Conservation (phyloP, 164 flowering plant genomes). For the Vitis rotundifolia region DNA sequence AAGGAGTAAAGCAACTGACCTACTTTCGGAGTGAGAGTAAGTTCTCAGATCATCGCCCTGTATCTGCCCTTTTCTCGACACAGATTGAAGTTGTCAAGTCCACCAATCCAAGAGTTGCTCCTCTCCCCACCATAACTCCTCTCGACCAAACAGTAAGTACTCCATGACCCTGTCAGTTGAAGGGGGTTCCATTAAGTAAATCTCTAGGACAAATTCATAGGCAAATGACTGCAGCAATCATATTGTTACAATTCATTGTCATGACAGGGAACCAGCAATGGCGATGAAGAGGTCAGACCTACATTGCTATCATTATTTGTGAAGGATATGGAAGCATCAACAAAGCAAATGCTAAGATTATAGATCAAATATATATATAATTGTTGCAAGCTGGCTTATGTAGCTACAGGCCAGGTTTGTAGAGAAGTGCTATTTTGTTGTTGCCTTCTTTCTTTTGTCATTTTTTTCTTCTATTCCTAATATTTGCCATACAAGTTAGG, state of each 20-base stretch:
- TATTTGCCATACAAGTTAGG: neutral
- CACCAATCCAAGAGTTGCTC: slow-evolving; percentile 13
- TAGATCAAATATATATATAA: slow-evolving; percentile 8
- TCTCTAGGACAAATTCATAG: neutral
- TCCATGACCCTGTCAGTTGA: neutral
- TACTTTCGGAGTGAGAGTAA: slow-evolving; percentile 74
- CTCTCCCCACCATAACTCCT: slow-evolving; percentile 24
- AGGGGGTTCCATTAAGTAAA: neutral
- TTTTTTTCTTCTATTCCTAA: neutral
- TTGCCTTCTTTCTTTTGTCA: neutral
- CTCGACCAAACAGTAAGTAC: slow-evolving; percentile 35
- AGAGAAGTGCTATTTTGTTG: neutral
- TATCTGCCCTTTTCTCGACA: slow-evolving; percentile 69
- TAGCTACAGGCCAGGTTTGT: slow-evolving; percentile 1
- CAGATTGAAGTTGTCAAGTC: slow-evolving; percentile 40
- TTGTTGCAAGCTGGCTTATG: slow-evolving; percentile 8
- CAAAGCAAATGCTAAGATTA: slow-evolving; percentile 8
- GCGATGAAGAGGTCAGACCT: slow-evolving; percentile 16
- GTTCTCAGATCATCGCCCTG: slow-evolving; percentile 88
- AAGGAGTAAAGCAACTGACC: slow-evolving; percentile 66
- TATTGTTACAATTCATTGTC: neutral
- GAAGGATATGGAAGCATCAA: slow-evolving; percentile 30
- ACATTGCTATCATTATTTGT: slow-evolving; percentile 38
- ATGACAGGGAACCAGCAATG: slow-evolving; percentile 17
- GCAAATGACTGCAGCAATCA: neutral